Percentiles rank a stretch among this genome's conserved stretches.
Conservation (phyloP, 2,329 filamentous ascomycete species). For the Aphanocladium album region DNA sequence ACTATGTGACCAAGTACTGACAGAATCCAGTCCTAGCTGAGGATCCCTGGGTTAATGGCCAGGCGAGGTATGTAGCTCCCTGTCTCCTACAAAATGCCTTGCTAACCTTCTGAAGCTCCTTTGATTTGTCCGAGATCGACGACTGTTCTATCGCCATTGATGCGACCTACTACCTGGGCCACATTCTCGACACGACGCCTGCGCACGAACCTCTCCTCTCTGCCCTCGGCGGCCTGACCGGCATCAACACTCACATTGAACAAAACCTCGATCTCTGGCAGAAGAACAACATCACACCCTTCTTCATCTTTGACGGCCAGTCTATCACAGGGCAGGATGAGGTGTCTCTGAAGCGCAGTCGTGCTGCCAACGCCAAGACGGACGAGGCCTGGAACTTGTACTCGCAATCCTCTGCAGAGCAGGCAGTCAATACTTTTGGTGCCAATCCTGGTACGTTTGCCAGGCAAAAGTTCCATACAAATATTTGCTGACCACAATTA, state of each 20-base stretch:
- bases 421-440: conserved; percentile 83
- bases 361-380: conserved; percentile 63
- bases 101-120: conserved; percentile 38
- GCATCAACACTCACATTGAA: conserved; percentile 69
- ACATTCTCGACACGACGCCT: conserved; percentile 64
- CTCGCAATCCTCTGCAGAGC: conserved; percentile 69
- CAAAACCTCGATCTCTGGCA: conserved; percentile 70
- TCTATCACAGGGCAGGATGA: conserved; percentile 72
- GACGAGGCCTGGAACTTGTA: conserved; percentile 84
- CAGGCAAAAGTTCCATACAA: background rate
- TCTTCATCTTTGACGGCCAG: conserved; percentile 91
- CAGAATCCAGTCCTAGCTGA: conserved; percentile 28
- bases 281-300: conserved; percentile 63
- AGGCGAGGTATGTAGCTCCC: conserved; percentile 22
- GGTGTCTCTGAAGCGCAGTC: conserved; percentile 57
- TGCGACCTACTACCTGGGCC: conserved; percentile 81
- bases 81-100: background rate
- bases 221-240: conserved; percentile 83
- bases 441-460: conserved; percentile 66
- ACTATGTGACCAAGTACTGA: background rate
- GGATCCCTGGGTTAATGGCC: conserved; percentile 36
- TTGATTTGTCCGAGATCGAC: conserved; percentile 65
- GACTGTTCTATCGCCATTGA: conserved; percentile 77
- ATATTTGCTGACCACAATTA: conserved; percentile 30
- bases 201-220: conserved; percentile 83